A percentile compares a stretch with the other conserved stretches of the same genome.
Evolutionary conservation across 139 green algal genomes (phyloP).

Genomic region (Gonium pectorale): DNA sequence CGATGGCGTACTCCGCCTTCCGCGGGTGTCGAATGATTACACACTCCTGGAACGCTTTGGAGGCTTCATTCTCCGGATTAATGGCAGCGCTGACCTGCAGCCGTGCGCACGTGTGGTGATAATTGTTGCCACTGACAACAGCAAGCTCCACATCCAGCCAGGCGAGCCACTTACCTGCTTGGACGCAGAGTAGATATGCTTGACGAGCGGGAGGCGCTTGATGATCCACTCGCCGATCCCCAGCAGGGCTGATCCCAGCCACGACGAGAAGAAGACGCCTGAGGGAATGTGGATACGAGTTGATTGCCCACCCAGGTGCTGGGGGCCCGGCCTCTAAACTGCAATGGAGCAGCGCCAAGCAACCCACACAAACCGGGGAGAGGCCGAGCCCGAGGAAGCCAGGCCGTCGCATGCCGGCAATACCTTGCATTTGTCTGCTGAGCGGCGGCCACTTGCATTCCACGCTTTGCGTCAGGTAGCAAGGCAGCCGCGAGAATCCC

Average conservation of each 20-base stretch:
- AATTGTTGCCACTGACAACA: neutral
- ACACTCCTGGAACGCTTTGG: slow-evolving; percentile 91
- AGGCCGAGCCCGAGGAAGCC: too few relatives aligned
- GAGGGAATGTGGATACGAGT: too few relatives aligned
- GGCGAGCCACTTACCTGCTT: slow-evolving; percentile 87
- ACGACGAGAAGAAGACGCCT: slow-evolving; percentile 87
- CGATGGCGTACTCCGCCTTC: slow-evolving; percentile 91
- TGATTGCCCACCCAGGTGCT: too few relatives aligned
- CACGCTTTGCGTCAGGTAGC: too few relatives aligned
- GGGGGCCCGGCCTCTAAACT: too few relatives aligned
- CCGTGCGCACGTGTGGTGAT: neutral
- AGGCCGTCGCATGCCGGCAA: too few relatives aligned
- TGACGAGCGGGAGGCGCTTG: slow-evolving; percentile 90
- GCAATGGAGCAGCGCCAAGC: too few relatives aligned
- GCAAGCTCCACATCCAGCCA: too few relatives aligned
- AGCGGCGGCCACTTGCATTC: too few relatives aligned
- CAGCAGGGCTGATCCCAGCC: slow-evolving; percentile 84
- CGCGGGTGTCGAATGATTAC: slow-evolving; percentile 90
- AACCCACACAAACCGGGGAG: too few relatives aligned
- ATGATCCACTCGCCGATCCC: slow-evolving; percentile 93
- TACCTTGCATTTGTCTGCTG: too few relatives aligned
- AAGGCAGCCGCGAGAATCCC: too few relatives aligned
- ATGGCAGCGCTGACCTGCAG: slow-evolving; percentile 75
- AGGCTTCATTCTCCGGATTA: slow-evolving; percentile 81
- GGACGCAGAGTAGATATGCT: slow-evolving; percentile 95